These are phyloP conservation scores for Moesziomyces antarcticus DNA, from an alignment of 1,284 basidiomycete genomes.

Conservation along the genomic window DNA sequence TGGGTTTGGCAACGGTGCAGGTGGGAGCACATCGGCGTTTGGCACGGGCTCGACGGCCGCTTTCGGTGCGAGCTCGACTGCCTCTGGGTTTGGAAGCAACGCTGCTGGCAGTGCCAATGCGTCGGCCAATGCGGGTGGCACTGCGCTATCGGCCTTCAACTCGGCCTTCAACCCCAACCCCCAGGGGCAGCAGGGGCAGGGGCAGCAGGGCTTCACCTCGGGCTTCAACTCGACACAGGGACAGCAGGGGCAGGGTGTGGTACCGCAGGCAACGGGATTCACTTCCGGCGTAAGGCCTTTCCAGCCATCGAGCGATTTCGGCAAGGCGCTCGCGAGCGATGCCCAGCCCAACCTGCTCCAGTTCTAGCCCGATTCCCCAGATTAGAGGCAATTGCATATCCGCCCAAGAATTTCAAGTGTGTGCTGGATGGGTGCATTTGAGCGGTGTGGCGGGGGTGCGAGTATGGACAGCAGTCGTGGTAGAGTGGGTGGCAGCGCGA, in stretches of 20 bases:
- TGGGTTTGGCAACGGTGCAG: no score
- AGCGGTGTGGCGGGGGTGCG: no score
- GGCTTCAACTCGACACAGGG: neutral
- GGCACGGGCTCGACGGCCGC: no score
- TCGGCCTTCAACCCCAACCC: neutral
- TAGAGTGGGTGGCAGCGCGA: no score
- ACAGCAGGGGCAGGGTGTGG: constrained; percentile 15
- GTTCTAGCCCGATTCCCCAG: constrained; percentile 21
- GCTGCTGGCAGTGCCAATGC: neutral
- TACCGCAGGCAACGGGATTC: constrained; percentile 55
- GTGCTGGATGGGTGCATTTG: no score
- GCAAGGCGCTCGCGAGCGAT: constrained; percentile 28
- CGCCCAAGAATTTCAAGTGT: no score
- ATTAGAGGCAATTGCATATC: no score
- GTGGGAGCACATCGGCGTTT: no score
- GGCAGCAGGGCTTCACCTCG: constrained; percentile 4
- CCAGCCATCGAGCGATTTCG: constrained; percentile 61
- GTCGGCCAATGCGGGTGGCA: constrained; percentile 4
- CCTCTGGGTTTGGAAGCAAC: constrained; percentile 4
- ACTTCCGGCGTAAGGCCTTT: constrained; percentile 60
- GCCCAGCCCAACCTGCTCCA: constrained; percentile 35
- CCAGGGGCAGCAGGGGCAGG: constrained; percentile 1
- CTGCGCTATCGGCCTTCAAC: constrained; percentile 26
- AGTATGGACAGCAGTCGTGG: no score
- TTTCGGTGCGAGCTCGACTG: constrained; percentile 7